Base-by-base conservation (phyloP, 1,284 basidiomycete species). In the Cryptococcus sp. region DNA sequence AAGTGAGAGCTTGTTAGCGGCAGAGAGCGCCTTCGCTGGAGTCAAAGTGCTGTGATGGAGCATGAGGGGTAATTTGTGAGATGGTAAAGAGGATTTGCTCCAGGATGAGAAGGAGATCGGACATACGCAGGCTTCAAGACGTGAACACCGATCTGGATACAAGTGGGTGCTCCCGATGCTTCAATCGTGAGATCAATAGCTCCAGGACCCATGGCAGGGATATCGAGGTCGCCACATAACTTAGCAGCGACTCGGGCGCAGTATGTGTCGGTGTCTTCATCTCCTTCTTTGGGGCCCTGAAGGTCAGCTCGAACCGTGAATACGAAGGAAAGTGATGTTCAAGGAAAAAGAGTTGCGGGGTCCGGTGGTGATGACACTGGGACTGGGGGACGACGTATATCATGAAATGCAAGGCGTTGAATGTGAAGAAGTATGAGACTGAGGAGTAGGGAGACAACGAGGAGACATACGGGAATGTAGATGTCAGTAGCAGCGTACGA, bases 401-500 rank as follows among this genome's bases (percentile, higher is more conserved):
- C n/a, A n/a, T 28, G 28, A 4, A 11, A 28, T 28, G 11, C 5
- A 28, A 11, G 28, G 28, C 11, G 11, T 28, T 28, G 28, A 28
- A 11, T 5, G 28, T 28, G 28, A 28, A 28, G 28, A 28, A 11
- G 28, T 28, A 11, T 28, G 28, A 28, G 11, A 4, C 5, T 5
- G 28, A 11, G 28, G 28, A 28, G n/a, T n/a, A n/a, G n/a, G n/a
- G n/a, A n/a, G n/a, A n/a, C n/a, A n/a, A n/a, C n/a, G n/a, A 19
- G 36, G 5, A 19, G 13, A 60, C 70, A 62, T 50, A 70, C 66
- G 36, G 92, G 89, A 43, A 83, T 75, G 75, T 83, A 93, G 18
- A 80, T 78, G 55, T 92, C 87, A 2, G 90, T 88, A 9, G 91
- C 91, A 21, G 86, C 88, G 72, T 92, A 94, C 19, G 69, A 63